Conservation (phyloP, 2,329 filamentous ascomycete genomes). For the Diaporthe sp. region DNA sequence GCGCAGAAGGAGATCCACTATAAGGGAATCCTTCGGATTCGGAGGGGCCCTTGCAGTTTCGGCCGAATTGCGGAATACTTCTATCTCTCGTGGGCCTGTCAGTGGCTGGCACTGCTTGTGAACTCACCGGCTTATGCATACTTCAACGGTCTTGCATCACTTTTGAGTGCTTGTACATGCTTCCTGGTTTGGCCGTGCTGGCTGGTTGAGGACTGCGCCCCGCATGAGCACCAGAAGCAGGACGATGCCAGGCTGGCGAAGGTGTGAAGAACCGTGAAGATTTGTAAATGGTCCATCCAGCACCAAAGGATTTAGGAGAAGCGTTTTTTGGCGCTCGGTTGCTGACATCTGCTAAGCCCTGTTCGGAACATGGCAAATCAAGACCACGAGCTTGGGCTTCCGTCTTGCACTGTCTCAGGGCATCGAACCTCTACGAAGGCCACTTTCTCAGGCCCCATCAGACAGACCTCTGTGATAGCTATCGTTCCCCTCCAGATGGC, state of each 20-base stretch:
- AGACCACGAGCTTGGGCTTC: background rate
- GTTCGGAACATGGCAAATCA: conserved; percentile 29
- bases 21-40: background rate
- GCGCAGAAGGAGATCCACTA: background rate
- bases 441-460: background rate
- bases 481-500: background rate
- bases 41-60: background rate
- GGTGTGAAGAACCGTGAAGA: background rate
- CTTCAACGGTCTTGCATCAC: background rate
- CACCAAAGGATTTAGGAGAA: conserved; percentile 19
- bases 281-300: background rate
- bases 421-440: background rate
- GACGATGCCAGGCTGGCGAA: background rate
- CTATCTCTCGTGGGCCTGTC: background rate
- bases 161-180: background rate
- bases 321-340: conserved; percentile 15
- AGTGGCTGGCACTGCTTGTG: background rate
- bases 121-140: background rate
- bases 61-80: background rate
- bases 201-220: background rate
- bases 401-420: conserved; percentile 6
- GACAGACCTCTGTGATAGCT: background rate
- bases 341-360: conserved; percentile 24
- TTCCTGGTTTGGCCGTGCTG: too few species aligned
- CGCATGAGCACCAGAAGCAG: background rate